Evolutionary conservation across 1,284 basidiomycete species (phyloP).

Genomic region (Malassezia brasiliensis): DNA sequence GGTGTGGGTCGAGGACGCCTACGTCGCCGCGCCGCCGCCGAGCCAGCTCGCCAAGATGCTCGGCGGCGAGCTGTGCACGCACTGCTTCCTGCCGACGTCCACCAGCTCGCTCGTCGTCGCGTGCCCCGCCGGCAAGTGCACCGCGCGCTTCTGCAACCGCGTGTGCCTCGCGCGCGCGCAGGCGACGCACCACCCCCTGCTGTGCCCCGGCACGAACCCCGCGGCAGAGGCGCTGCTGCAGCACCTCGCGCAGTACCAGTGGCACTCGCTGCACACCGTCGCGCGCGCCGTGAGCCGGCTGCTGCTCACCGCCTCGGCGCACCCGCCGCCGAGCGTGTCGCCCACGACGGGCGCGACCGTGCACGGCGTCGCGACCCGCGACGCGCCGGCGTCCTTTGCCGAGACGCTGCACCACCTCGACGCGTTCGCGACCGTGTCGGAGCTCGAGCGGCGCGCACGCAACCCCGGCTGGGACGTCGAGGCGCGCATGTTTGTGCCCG

Average conservation of each 20-base stretch:
- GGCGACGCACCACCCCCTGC: slow-evolving; percentile 59
- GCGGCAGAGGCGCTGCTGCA: slow-evolving; percentile 57
- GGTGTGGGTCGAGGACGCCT: slow-evolving; percentile 65
- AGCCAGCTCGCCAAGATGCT: slow-evolving; percentile 21
- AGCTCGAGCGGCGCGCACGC: slow-evolving; percentile 31
- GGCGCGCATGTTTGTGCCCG: slow-evolving; percentile 18
- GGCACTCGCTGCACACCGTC: slow-evolving; percentile 68
- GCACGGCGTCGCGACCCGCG: slow-evolving; percentile 3
- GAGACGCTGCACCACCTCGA: slow-evolving; percentile 18
- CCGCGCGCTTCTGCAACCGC: slow-evolving; percentile 66
- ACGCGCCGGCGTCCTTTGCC: slow-evolving; percentile 5
- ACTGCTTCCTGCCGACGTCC: slow-evolving; percentile 39
- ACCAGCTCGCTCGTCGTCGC: slow-evolving; percentile 45
- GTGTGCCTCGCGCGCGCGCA: slow-evolving; percentile 59
- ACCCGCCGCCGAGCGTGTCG: slow-evolving; percentile 45
- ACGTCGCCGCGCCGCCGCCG: slow-evolving; percentile 43
- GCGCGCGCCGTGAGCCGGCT: slow-evolving; percentile 59
- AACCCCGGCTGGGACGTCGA: slow-evolving; percentile 39
- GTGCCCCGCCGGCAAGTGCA: slow-evolving; percentile 25
- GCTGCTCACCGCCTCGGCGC: slow-evolving; percentile 53
- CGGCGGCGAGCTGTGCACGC: slow-evolving; percentile 27
- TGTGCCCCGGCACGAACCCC: slow-evolving; percentile 67
- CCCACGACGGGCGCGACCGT: slow-evolving; percentile 21
- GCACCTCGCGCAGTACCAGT: slow-evolving; percentile 56
- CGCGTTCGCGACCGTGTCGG: slow-evolving; percentile 36